Evolutionary conservation across 352 stramenopile species (phyloP).

Genomic region (Phytopythium cucurbitacearum): DNA sequence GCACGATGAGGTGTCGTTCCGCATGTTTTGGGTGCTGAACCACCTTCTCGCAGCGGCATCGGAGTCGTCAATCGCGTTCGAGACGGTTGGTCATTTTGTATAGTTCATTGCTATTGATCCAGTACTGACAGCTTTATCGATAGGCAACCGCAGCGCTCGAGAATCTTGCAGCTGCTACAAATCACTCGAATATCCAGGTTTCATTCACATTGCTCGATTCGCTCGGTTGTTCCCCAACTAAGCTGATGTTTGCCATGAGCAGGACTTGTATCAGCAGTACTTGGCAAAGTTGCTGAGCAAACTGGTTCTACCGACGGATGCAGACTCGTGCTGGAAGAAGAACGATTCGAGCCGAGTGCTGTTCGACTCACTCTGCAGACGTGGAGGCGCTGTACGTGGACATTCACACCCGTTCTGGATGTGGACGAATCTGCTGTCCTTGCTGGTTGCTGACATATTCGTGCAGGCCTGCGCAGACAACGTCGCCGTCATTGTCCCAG

Average conservation of each 20-base stretch:
- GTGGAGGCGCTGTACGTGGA: slow-evolving; percentile 42
- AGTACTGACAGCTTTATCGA: neutral
- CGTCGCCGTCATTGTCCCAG: slow-evolving; percentile 51
- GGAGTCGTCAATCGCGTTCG: slow-evolving; percentile 40
- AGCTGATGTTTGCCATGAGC: neutral
- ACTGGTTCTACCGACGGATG: slow-evolving; percentile 45
- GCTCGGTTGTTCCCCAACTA: too few relatives aligned
- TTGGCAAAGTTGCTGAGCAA: slow-evolving; percentile 46
- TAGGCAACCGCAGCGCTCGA: slow-evolving; percentile 38
- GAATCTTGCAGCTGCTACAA: slow-evolving; percentile 24
- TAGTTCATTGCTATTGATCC: neutral
- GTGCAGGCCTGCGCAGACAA: slow-evolving; percentile 54
- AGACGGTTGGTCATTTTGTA: slow-evolving; percentile 36
- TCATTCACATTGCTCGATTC: too few relatives aligned
- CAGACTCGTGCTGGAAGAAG: slow-evolving; percentile 50
- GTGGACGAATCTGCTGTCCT: neutral
- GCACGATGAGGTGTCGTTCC: slow-evolving; percentile 52
- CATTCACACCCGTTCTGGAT: neutral
- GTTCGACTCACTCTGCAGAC: slow-evolving; percentile 77
- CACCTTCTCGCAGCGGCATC: slow-evolving; percentile 58
- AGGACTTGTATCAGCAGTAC: slow-evolving; percentile 59
- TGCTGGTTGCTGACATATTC: neutral
- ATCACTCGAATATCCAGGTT: slow-evolving; percentile 7
- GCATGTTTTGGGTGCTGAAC: slow-evolving; percentile 79
- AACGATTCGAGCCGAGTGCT: slow-evolving; percentile 49